These are phyloP conservation scores for Achlya hypogyna DNA, from an alignment of 352 stramenopile genomes.

Conservation along the genomic window DNA sequence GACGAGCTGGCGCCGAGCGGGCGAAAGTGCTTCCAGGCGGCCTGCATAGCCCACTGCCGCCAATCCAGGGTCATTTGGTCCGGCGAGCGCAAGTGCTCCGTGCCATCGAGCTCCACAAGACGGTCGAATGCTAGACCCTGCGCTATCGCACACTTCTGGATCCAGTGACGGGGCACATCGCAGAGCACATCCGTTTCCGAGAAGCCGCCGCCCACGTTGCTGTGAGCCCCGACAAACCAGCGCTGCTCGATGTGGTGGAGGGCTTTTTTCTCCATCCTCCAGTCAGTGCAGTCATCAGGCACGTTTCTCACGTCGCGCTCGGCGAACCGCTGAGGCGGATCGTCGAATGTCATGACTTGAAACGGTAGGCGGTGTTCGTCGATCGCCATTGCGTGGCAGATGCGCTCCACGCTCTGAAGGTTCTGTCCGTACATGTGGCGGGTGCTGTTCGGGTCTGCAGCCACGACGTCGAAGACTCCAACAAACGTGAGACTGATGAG, in stretches of 20 bases:
- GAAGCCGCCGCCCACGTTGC: neutral
- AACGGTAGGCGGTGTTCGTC: neutral
- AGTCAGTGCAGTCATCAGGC: too few species aligned
- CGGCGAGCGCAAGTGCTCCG: neutral
- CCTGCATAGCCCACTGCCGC: neutral
- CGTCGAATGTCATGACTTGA: neutral
- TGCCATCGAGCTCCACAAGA: neutral
- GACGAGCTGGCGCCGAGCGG: neutral
- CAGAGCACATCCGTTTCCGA: neutral
- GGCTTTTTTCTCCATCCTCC: neutral
- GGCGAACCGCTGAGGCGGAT: neutral
- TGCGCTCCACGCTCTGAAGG: neutral
- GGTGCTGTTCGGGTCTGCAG: neutral
- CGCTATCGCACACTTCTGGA: neutral
- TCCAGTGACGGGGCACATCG: neutral
- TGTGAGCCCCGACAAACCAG: neutral
- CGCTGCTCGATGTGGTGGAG: neutral
- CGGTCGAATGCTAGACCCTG: neutral
- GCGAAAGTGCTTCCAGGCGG: neutral
- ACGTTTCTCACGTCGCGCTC: too few species aligned
- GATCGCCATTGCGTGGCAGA: neutral
- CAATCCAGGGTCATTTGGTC: neutral
- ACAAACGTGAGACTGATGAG: neutral
- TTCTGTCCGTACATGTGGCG: neutral
- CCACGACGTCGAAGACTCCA: constrained; percentile 1